Conservation (phyloP, 371 early-diverging fungal species). For the Mortierella sp. region DNA sequence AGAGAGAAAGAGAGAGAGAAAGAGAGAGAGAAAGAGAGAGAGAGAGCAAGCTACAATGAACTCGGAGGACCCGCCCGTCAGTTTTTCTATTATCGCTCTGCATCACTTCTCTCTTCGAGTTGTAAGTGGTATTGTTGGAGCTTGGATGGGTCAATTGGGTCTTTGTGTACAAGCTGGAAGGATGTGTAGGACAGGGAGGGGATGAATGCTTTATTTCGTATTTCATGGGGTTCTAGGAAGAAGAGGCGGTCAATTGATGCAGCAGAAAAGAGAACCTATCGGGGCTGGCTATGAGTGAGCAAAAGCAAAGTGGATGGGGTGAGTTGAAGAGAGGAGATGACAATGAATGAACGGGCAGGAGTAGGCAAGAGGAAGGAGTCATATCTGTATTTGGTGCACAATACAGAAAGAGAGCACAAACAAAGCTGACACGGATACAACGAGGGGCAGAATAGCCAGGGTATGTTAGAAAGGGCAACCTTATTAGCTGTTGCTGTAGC, state of each 20-base stretch:
- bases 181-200: no score
- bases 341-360: neutral
- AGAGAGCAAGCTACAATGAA: neutral
- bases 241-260: neutral
- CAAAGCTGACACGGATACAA: slow-evolving; percentile 4
- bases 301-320: neutral
- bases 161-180: no score
- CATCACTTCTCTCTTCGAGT: no score
- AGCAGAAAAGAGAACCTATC: neutral
- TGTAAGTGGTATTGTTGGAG: neutral
- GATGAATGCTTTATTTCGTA: neutral
- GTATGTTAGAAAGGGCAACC: neutral
- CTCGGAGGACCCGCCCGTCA: neutral
- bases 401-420: neutral
- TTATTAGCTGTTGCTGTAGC: neutral
- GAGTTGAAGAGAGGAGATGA: neutral
- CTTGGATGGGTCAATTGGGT: neutral
- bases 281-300: slow-evolving; percentile 7
- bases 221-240: neutral
- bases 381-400: slow-evolving; percentile 12
- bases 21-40: no score
- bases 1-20: no score
- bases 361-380: neutral
- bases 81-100: neutral
- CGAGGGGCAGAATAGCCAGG: no score